Conservation (phyloP, 2,329 filamentous ascomycete genomes). For the Penicillium sp. region DNA sequence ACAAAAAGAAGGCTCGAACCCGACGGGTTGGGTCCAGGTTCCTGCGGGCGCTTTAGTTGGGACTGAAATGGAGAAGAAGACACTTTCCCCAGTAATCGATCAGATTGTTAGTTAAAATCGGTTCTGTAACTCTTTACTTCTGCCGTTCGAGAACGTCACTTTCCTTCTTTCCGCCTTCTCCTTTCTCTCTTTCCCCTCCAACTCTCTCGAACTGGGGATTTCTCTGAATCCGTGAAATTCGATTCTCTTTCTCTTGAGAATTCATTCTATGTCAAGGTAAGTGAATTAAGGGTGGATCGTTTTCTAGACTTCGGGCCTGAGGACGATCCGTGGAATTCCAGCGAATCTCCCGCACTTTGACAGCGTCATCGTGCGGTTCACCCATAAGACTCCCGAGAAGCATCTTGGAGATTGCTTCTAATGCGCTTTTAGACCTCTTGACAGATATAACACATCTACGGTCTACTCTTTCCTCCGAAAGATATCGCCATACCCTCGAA, state of each 20-base stretch:
- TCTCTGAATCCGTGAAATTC: not conserved
- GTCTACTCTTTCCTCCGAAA: not conserved
- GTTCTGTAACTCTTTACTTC: not conserved
- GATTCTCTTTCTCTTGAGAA: not conserved
- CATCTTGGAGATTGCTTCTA: not conserved
- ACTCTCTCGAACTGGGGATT: not conserved
- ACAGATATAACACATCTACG: not conserved
- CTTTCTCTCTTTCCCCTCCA: not conserved
- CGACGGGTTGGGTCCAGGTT: constrained; percentile 1
- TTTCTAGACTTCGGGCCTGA: constrained; percentile 26
- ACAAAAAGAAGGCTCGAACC: not conserved
- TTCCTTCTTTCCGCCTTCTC: not conserved
- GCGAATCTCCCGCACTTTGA: constrained; percentile 36
- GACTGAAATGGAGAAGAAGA: not conserved
- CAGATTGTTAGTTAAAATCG: not conserved
- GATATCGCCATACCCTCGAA: not conserved
- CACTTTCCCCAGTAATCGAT: no score
- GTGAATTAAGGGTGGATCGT: not conserved
- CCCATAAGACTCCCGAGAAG: constrained; percentile 10
- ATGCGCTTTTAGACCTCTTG: not conserved
- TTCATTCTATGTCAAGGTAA: constrained; percentile 5
- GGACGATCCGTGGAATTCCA: constrained; percentile 32
- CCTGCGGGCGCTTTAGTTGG: not conserved
- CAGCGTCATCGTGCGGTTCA: constrained; percentile 30
- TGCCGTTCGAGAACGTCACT: not conserved